These are phyloP conservation scores for Fusarium devonianum DNA, from an alignment of 2,329 filamentous ascomycete species.

Conservation along the genomic window DNA sequence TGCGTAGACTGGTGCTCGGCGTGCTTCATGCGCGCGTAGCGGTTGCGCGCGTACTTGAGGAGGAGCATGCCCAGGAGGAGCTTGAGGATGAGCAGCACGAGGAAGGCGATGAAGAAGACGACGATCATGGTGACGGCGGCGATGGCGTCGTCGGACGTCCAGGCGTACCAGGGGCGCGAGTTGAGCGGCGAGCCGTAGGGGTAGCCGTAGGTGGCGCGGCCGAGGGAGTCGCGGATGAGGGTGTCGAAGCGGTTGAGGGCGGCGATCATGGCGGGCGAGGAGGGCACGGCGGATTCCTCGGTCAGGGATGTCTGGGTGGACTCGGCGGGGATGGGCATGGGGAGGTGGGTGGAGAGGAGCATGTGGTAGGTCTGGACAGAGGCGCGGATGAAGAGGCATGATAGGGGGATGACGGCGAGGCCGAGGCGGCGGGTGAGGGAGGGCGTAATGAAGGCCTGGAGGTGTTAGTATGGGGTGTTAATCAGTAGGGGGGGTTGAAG, in stretches of 20 bases:
- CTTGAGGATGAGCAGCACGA: slow-evolving; percentile 84
- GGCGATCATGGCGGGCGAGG: slow-evolving; percentile 77
- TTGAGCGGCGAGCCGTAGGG: slow-evolving; percentile 53
- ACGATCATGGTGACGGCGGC: slow-evolving; percentile 82
- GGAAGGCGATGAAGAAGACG: slow-evolving; percentile 83
- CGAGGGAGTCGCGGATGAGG: slow-evolving; percentile 77
- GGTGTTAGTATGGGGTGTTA: slow-evolving; percentile 20
- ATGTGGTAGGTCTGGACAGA: slow-evolving; percentile 97
- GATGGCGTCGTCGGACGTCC: slow-evolving; percentile 76
- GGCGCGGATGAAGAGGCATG: slow-evolving; percentile 93
- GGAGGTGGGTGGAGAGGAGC: slow-evolving; percentile 89
- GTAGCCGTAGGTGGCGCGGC: slow-evolving; percentile 73
- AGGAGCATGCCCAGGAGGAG: slow-evolving; percentile 88
- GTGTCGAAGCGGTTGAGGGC: slow-evolving; percentile 81
- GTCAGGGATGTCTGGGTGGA: slow-evolving; percentile 71
- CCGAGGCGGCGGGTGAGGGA: slow-evolving; percentile 90
- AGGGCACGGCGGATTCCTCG: slow-evolving; percentile 66
- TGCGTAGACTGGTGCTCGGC: slow-evolving; percentile 68
- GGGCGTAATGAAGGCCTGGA: slow-evolving; percentile 84
- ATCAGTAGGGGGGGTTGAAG: background rate
- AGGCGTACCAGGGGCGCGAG: slow-evolving; percentile 57
- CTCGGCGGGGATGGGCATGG: slow-evolving; percentile 72
- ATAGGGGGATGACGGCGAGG: slow-evolving; percentile 88
- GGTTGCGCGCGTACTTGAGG: slow-evolving; percentile 77
- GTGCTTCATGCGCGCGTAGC: slow-evolving; percentile 82